Percentiles rank a stretch among this genome's conserved stretches.
Evolutionary conservation across 176 grass and related monocot genomes (phyloP).

Genomic region (Raddia guianensis): DNA sequence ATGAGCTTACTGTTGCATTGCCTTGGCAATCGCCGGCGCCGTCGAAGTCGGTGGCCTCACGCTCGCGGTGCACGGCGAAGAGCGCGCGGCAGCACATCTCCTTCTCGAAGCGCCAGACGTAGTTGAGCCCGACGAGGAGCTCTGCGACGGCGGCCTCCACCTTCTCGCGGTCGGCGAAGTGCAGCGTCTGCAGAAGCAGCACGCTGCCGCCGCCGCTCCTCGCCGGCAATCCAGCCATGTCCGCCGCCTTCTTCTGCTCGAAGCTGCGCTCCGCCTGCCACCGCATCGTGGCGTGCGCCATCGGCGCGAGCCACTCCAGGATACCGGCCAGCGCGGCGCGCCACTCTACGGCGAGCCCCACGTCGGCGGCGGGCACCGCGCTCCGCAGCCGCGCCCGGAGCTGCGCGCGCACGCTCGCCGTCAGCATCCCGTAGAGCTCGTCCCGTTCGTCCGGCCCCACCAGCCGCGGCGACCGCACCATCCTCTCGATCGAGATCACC

Average conservation of each 20-base stretch:
- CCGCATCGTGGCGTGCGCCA: constrained; percentile 80
- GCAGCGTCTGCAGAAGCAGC: constrained; percentile 86
- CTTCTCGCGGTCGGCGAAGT: constrained; percentile 65
- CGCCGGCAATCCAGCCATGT: background rate
- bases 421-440: constrained; percentile 82
- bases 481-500: constrained; percentile 75
- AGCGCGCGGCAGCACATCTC: constrained; percentile 69
- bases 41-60: background rate
- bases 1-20: constrained; percentile 46
- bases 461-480: constrained; percentile 55
- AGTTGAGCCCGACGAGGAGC: constrained; percentile 85
- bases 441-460: constrained; percentile 65
- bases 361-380: constrained; percentile 46
- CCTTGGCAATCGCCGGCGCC: no score
- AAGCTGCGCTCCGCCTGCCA: constrained; percentile 87
- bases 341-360: constrained; percentile 64
- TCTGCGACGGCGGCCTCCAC: constrained; percentile 77
- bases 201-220: constrained; percentile 18
- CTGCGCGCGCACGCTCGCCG: constrained; percentile 66
- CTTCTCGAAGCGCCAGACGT: constrained; percentile 77
- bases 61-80: constrained; percentile 42
- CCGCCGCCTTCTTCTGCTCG: constrained; percentile 39
- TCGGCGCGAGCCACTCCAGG: constrained; percentile 72
- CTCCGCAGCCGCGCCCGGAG: constrained; percentile 60
- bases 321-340: constrained; percentile 66